These are phyloP conservation scores for Suillus spraguei DNA, from an alignment of 768 basidiomycete species.

Conservation along the genomic window DNA sequence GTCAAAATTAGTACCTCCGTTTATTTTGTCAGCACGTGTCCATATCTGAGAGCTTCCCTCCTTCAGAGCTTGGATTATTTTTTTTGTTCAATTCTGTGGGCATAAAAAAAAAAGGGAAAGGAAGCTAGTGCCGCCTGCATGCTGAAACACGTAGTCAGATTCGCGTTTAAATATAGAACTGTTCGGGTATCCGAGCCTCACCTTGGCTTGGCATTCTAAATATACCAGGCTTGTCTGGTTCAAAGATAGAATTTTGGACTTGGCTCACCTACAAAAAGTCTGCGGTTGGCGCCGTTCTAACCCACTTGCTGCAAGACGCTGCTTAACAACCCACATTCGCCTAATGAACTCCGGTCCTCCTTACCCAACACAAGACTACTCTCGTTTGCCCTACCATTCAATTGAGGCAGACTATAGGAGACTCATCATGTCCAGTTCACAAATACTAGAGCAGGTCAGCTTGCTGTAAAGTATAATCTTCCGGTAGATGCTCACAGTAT, in stretches of 20 bases:
- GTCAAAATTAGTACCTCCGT: slow-evolving; percentile 8
- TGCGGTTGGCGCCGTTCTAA: slow-evolving; percentile 24
- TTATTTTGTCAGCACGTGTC: slow-evolving; percentile 5
- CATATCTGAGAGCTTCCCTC: background rate
- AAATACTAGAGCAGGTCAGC: slow-evolving; percentile 48
- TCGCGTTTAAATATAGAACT: slow-evolving; percentile 24
- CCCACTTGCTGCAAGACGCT: slow-evolving; percentile 18
- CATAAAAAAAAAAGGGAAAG: background rate
- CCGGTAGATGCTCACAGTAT: slow-evolving; percentile 5
- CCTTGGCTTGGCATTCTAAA: slow-evolving; percentile 48
- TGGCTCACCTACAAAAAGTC: slow-evolving; percentile 46
- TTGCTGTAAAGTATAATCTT: background rate
- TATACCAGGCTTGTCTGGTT: slow-evolving; percentile 36
- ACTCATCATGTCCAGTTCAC: slow-evolving; percentile 48
- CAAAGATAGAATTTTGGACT: slow-evolving; percentile 51
- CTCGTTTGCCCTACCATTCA: slow-evolving; percentile 18
- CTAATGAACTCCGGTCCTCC: slow-evolving; percentile 31
- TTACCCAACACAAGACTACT: slow-evolving; percentile 22
- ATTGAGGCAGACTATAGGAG: slow-evolving; percentile 24
- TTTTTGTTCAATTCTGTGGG: background rate
- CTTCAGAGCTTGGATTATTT: background rate
- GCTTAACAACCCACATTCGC: slow-evolving; percentile 20
- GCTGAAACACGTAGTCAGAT: slow-evolving; percentile 14
- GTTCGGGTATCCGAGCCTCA: slow-evolving; percentile 38
- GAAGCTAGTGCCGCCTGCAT: background rate